Evolutionary conservation across 1,284 basidiomycete genomes (phyloP), one percentile per base, ranked within the genome.

Genomic region (Cronartium quercuum): DNA sequence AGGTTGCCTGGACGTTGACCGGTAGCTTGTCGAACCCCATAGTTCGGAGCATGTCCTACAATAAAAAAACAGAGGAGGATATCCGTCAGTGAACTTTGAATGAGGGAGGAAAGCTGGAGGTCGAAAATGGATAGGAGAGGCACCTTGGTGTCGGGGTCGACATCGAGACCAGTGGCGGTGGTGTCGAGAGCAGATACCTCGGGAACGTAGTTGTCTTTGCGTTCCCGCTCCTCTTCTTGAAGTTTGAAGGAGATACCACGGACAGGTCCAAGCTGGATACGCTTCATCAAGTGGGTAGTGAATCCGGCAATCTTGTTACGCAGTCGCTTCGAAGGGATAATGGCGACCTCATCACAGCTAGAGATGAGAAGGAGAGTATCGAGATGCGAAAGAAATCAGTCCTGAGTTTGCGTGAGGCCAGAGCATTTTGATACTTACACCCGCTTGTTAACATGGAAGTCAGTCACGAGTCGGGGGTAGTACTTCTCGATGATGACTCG

Each of bases 201-300:
- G 79, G 94, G 94, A 71, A 96, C 77, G 84, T 94, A 96, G 86
- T 95, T 94, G 84, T 97, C 94, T 88, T 98, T 98, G 83, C 95
- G 87, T 86, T 99, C 96, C 79, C 96, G 89, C 86, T 99, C 96
- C 86, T 99, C 96, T 84, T 98, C 96, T 84, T 99, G 96, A 80
- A 99, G 91, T 86, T 97, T 97, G 93, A 98, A 99, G 78, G 94
- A 98, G 84, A 99, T 98, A 82, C 96, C 96, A 81, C 94, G 93
- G 78, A 99, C 96, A 81, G 96, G 96, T n/a, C 95, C 95, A 79
- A 90, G 90, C 85, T 97, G 93, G 82, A 99, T 99, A 82, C 96
- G 93, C 88, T 94, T 98, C 96, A 99, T 99, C 83, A 99, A 87
- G 84, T 99, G 96, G 81, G 95, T 99, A 79, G 96, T 98, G 89